These are phyloP conservation scores for Fomitopsis betulina DNA, from an alignment of 1,284 basidiomycete genomes.

Conservation along the genomic window DNA sequence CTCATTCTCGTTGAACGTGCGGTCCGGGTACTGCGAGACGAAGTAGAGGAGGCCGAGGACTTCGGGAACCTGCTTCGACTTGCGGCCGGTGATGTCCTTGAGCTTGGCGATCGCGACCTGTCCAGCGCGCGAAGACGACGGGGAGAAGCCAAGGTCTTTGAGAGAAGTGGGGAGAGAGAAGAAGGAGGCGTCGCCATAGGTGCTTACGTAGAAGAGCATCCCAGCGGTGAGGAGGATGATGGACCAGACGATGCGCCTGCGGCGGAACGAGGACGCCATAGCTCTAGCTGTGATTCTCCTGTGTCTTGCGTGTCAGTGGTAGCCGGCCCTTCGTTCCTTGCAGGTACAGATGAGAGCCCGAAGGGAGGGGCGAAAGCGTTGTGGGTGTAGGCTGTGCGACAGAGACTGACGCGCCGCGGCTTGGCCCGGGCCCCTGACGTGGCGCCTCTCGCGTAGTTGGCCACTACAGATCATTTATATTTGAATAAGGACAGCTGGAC, in stretches of 20 bases:
- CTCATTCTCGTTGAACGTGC: conserved; percentile 36
- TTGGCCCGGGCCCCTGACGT: neutral
- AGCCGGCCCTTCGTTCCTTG: neutral
- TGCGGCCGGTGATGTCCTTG: conserved; percentile 14
- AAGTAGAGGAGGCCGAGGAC: conserved; percentile 65
- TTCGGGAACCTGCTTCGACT: conserved; percentile 33
- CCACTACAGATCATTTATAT: neutral
- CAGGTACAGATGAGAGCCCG: neutral
- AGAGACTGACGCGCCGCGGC: neutral
- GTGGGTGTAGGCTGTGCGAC: neutral
- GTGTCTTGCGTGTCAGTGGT: neutral
- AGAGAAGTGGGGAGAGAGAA: conserved; percentile 33
- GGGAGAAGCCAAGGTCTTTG: conserved; percentile 23
- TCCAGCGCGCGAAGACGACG: conserved; percentile 22
- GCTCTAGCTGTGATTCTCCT: neutral
- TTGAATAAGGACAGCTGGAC: neutral
- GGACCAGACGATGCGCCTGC: conserved; percentile 39
- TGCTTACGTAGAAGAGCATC: conserved; percentile 25
- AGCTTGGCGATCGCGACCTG: conserved; percentile 24
- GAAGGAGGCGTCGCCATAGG: conserved; percentile 17
- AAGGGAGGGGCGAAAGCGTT: too few relatives aligned
- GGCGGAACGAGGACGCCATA: conserved; percentile 30
- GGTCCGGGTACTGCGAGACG: conserved; percentile 44
- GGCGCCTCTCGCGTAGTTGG: neutral
- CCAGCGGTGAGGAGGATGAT: conserved; percentile 25